Conservation (phyloP, 371 early-diverging fungal species). For the Mucor racemosus region DNA sequence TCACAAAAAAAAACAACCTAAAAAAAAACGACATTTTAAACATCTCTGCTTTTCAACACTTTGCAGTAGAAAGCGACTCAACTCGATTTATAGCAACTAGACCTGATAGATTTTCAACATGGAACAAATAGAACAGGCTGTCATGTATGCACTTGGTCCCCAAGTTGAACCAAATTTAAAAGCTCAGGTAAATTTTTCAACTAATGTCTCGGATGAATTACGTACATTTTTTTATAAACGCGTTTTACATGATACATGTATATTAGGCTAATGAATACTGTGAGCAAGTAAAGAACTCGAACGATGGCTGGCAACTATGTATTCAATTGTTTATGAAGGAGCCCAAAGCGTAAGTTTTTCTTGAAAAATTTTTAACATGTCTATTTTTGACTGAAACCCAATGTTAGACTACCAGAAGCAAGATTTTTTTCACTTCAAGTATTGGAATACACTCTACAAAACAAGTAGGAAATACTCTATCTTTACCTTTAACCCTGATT, state of each 20-base stretch:
- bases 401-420: conserved; percentile 72
- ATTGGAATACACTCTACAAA: conserved; percentile 75
- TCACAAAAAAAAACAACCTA: not conserved
- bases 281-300: conserved; percentile 78
- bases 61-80: not conserved
- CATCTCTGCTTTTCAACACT: conserved; percentile 1
- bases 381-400: conserved; percentile 5
- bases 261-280: conserved; percentile 85
- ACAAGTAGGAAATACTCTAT: conserved; percentile 52
- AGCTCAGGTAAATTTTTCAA: conserved; percentile 64
- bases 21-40: not conserved
- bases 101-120: conserved; percentile 32
- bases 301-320: conserved; percentile 89
- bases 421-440: conserved; percentile 88
- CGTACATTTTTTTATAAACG: not conserved
- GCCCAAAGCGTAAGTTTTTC: conserved; percentile 68
- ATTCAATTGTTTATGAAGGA: conserved; percentile 77
- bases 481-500: not conserved
- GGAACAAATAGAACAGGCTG: conserved; percentile 88
- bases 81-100: not conserved
- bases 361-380: not conserved
- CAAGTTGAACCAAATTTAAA: conserved; percentile 70
- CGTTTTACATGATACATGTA: not conserved
- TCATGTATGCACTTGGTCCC: conserved; percentile 80
- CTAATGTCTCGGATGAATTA: not conserved